Evolutionary conservation across 2,329 filamentous ascomycete genomes (phyloP), one percentile per base, ranked within the genome.

Genomic region (Penicillium oxalicum): DNA sequence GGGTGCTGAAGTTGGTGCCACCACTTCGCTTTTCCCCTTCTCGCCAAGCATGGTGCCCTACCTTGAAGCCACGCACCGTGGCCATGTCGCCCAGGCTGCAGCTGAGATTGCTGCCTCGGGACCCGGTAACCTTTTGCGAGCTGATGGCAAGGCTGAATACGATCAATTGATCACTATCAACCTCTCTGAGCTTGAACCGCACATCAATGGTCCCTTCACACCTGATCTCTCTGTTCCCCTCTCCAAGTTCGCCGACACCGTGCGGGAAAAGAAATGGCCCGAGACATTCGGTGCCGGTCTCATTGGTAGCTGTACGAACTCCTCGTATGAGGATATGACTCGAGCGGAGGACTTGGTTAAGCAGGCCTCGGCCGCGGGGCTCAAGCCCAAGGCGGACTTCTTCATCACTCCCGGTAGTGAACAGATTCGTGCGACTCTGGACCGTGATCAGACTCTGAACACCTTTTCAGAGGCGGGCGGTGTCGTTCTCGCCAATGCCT

Each of bases 191-290:
- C 86, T 98, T 42, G 93, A 98, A 79, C 93, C 93, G 59, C 89
- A 97, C 71, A 90, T 98, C 78, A 98, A 98, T 78, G 93, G 93
- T 59, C 93, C 93, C 57, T 97, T 97, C 82, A 98, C 93, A 27
- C 93, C 93, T 53, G 93, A 98, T 82, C 80, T 98, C 75, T 91
- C 90, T 48, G 97, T 93, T 6, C 93, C 93, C 44, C 94, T 98
- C 71, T 95, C 89, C 75, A 93, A 96, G 78, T 95, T 97, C 78
- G 89, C 87, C 74, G 86, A 94, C 67, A 88, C 89, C 60, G 91
- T 91, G 66, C 90, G 94, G 78, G 83, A 85, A 66, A 95, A 98
- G 77, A 83, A 85, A 72, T 98, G 93, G 93, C 93, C 93, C 18
- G 85, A 93, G 73, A 90, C 95, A 69, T 80, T 98, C 66, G 96